Conservation (phyloP, 768 basidiomycete genomes). For the Russula vinacea region DNA sequence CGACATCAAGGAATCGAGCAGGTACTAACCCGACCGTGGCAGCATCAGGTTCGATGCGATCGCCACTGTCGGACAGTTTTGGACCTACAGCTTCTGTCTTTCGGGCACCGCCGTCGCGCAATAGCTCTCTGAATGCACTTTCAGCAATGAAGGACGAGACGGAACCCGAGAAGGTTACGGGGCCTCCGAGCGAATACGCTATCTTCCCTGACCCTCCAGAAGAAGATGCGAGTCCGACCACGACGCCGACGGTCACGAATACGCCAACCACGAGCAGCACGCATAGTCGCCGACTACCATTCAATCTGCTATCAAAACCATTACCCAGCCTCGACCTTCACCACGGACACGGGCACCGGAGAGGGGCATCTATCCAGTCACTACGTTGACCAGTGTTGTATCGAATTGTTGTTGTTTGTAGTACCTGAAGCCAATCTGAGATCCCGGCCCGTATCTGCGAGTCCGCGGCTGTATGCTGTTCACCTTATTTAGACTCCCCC, state of each 20-base stretch:
- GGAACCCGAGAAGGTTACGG: constrained; percentile 53
- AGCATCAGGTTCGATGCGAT: constrained; percentile 44
- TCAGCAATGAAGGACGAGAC: constrained; percentile 41
- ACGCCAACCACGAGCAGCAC: constrained; percentile 21
- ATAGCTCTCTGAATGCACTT: constrained; percentile 40
- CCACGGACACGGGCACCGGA: constrained; percentile 39
- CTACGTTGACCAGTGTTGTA: constrained; percentile 29
- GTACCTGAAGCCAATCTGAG: background rate
- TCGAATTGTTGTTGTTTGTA: background rate
- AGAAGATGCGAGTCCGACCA: constrained; percentile 36
- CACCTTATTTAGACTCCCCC: background rate
- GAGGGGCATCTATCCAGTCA: constrained; percentile 43
- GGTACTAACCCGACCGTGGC: constrained; percentile 61
- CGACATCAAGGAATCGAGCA: constrained; percentile 49
- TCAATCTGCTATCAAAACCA: constrained; percentile 63
- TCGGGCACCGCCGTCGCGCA: constrained; percentile 58
- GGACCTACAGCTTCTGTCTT: constrained; percentile 41
- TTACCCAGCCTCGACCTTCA: constrained; percentile 37
- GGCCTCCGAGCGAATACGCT: constrained; percentile 68
- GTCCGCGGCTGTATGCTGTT: background rate
- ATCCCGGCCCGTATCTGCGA: background rate
- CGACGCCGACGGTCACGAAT: constrained; percentile 26
- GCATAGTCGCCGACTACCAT: constrained; percentile 45
- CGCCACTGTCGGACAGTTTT: constrained; percentile 31
- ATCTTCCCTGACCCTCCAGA: constrained; percentile 67